A percentile compares a stretch with the other conserved stretches of the same genome.
Conservation (phyloP, 2,329 filamentous ascomycete genomes). For the Talaromyces sp. region DNA sequence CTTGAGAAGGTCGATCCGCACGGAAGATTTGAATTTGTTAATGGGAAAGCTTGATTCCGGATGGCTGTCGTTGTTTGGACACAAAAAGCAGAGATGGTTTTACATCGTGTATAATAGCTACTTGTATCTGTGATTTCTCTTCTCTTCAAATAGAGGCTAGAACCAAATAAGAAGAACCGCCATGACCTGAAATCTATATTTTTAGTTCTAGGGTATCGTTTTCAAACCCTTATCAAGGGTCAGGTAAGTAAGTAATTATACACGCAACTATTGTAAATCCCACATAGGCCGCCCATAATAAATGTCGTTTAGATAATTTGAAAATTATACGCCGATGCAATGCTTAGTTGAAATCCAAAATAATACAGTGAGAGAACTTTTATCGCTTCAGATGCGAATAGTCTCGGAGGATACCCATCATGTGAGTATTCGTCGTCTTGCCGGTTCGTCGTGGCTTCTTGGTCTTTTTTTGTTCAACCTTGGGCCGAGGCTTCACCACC, state of each 20-base stretch:
- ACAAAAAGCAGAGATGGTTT: constrained; percentile 2
- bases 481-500: constrained; percentile 55
- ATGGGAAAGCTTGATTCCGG: constrained; percentile 34
- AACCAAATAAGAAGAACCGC: not conserved
- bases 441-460: constrained; percentile 71
- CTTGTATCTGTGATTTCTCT: constrained; percentile 13
- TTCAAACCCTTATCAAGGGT: constrained; percentile 3
- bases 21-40: constrained; percentile 21
- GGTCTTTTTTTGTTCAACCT: constrained; percentile 64
- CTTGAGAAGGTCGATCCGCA: constrained; percentile 66
- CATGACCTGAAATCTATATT: not conserved
- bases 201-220: constrained; percentile 19
- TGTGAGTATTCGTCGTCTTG: constrained; percentile 84
- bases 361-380: not conserved
- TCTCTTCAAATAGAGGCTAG: not conserved
- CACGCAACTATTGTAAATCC: not conserved
- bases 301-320: not conserved
- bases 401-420: constrained; percentile 77
- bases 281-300: not conserved
- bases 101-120: constrained; percentile 3
- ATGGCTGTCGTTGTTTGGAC: not conserved
- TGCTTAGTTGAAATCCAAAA: constrained; percentile 19
- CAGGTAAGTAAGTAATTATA: not conserved
- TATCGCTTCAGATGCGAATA: constrained; percentile 53
- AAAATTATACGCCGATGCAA: constrained; percentile 24